A percentile compares a stretch with the other conserved stretches of the same genome.
Conservation (phyloP, 225 moss, liverwort and hornwort genomes). For the Polytrichum formosum region DNA sequence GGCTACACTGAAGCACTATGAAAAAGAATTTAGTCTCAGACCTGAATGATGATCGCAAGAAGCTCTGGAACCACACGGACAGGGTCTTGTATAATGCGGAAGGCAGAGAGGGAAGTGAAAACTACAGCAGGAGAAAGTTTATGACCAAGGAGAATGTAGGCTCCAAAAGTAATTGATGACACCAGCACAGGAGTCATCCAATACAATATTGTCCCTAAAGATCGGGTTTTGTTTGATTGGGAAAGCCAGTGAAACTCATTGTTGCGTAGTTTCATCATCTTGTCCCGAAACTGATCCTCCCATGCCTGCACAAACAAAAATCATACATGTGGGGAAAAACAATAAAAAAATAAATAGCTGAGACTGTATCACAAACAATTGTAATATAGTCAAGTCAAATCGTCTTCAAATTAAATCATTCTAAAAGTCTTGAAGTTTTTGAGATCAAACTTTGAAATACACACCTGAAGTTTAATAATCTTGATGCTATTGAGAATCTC, state of each 20-base stretch:
- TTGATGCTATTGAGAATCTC: constrained; percentile 58
- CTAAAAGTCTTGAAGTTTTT: no score
- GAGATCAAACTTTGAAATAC: not conserved
- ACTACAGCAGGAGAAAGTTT: constrained; percentile 40
- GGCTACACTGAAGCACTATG: no score
- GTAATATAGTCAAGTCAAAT: no score
- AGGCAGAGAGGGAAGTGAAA: constrained; percentile 50
- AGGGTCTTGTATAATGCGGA: constrained; percentile 50
- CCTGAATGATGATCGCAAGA: constrained; percentile 40
- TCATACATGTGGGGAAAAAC: no score
- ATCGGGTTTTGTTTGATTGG: constrained; percentile 22
- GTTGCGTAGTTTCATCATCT: constrained; percentile 41
- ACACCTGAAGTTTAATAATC: constrained; percentile 63
- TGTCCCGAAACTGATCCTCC: constrained; percentile 48
- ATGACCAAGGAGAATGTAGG: constrained; percentile 43
- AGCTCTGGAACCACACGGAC: constrained; percentile 43
- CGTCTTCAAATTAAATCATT: no score
- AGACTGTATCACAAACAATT: no score
- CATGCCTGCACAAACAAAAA: constrained; percentile 32
- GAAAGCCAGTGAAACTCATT: constrained; percentile 54
- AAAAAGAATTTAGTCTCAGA: constrained; percentile 2
- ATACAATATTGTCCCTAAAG: constrained; percentile 32
- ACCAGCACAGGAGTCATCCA: constrained; percentile 61
- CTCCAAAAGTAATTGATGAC: constrained; percentile 38
- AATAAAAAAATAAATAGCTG: no score